These are phyloP conservation scores for Margaritispora aquatica DNA, from an alignment of 495 filamentous ascomycete species.

Conservation along the genomic window DNA sequence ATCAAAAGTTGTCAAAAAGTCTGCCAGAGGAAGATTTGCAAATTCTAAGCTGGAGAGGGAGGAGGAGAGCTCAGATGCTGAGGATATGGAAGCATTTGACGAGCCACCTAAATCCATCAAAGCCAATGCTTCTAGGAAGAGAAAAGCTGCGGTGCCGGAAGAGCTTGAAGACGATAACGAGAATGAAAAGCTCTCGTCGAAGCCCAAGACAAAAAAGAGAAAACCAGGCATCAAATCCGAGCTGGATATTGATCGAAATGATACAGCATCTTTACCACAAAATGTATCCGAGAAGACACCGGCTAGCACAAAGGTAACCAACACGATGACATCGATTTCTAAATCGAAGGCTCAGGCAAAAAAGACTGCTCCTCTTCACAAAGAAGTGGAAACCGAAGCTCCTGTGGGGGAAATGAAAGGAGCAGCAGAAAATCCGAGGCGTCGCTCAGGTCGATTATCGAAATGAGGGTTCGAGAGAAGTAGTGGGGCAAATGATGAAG, in stretches of 20 bases:
- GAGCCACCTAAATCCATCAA: background rate
- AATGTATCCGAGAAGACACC: background rate
- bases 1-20: background rate
- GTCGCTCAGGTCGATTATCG: conserved; percentile 33
- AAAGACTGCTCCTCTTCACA: background rate
- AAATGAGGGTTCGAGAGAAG: background rate
- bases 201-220: conserved; percentile 4
- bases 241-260: background rate
- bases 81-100: background rate
- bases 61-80: background rate
- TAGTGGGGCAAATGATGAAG: no score
- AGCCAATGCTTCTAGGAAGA: conserved; percentile 2
- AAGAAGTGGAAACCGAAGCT: background rate
- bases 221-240: background rate
- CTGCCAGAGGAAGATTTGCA: background rate
- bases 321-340: background rate
- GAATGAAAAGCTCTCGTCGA: background rate
- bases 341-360: background rate
- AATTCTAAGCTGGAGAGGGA: no score
- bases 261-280: background rate
- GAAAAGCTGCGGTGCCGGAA: background rate
- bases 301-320: background rate
- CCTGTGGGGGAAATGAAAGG: background rate
- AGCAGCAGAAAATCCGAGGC: conserved; percentile 19
- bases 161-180: conserved; percentile 5